Evolutionary conservation across 495 filamentous ascomycete genomes (phyloP).

Genomic region (Achaetomiella virescens): DNA sequence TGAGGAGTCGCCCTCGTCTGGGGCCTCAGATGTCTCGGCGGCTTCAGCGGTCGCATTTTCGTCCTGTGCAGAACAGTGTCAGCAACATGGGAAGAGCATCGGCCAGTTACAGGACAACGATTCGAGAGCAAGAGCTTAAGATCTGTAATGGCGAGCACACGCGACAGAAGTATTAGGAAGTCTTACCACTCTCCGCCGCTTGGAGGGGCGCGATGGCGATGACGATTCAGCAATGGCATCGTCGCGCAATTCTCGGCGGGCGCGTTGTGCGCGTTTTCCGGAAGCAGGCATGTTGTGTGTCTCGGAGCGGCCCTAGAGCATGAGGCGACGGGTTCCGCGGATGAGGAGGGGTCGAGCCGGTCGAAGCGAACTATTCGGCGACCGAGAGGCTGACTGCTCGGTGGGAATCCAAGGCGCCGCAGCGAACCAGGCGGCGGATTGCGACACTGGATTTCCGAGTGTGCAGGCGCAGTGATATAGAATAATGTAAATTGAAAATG

Average conservation of each 20-base stretch:
- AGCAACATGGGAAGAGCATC: conserved; percentile 11
- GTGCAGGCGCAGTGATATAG: neutral
- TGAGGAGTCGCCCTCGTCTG: conserved; percentile 39
- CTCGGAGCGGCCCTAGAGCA: conserved; percentile 17
- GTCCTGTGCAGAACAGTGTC: conserved; percentile 8
- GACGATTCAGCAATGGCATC: conserved; percentile 44
- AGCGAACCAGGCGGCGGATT: neutral
- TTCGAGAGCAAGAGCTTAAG: conserved; percentile 17
- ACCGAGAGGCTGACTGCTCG: neutral
- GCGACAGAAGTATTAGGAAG: conserved; percentile 3
- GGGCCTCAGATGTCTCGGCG: conserved; percentile 16
- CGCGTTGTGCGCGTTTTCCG: conserved; percentile 38
- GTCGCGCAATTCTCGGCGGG: conserved; percentile 34
- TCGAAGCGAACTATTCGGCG: neutral
- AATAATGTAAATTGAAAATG: neutral
- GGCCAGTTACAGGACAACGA: conserved; percentile 1
- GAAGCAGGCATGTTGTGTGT: conserved; percentile 35
- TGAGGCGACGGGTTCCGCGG: conserved; percentile 1
- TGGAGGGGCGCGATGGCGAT: conserved; percentile 64
- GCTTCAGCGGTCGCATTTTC: conserved; percentile 19
- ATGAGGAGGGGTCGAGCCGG: conserved; percentile 1
- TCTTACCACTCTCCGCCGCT: conserved; percentile 68
- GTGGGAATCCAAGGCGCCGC: neutral
- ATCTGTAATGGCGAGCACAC: conserved; percentile 27
- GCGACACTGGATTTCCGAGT: neutral